Percentiles rank a stretch among this genome's conserved stretches.
phyloP scores from a whole-genome alignment of 768 basidiomycete genomes.

The Porphyrellus cyaneotinctus region DNA sequence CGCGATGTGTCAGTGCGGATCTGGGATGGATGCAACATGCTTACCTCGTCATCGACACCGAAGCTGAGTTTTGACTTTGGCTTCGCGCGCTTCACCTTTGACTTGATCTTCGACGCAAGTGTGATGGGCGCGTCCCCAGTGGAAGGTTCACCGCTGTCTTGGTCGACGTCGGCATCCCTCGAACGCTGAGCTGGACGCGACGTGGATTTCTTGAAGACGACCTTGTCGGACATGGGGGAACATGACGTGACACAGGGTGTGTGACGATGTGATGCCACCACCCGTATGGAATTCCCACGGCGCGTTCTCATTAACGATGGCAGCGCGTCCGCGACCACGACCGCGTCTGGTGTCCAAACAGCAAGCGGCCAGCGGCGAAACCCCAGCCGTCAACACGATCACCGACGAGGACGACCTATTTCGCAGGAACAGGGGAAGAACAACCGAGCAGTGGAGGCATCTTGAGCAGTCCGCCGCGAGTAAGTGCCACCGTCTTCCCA shows the following conservation, averaged over 20 bases:
- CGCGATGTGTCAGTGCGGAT: conserved; percentile 27
- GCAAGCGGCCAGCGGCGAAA: conserved; percentile 2
- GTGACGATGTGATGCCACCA: conserved; percentile 14
- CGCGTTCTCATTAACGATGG: conserved; percentile 17
- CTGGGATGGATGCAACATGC: conserved; percentile 17
- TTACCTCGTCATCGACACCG: conserved; percentile 65
- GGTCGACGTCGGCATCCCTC: conserved; percentile 36
- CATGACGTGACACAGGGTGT: conserved; percentile 25
- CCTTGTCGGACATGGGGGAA: conserved; percentile 20
- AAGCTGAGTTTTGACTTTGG: conserved; percentile 73
- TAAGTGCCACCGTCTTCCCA: conserved; percentile 26
- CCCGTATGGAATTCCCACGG: conserved; percentile 28
- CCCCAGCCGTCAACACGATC: conserved; percentile 9
- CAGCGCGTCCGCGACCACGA: conserved; percentile 45
- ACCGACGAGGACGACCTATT: conserved; percentile 68
- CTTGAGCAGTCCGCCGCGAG: conserved; percentile 56
- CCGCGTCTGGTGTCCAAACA: conserved; percentile 42
- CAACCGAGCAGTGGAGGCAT: conserved; percentile 53
- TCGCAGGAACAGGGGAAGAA: conserved; percentile 60
- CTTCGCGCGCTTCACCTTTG: conserved; percentile 61
- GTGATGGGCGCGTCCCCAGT: conserved; percentile 48
- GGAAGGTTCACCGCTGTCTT: conserved; percentile 19
- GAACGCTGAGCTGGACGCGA: conserved; percentile 38
- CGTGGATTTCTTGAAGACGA: conserved; percentile 44
- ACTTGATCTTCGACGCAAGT: conserved; percentile 65